Percentiles rank a stretch among this genome's conserved stretches.
phyloP scores from a whole-genome alignment of 352 stramenopile genomes.

The Phytophthora megakarya region DNA sequence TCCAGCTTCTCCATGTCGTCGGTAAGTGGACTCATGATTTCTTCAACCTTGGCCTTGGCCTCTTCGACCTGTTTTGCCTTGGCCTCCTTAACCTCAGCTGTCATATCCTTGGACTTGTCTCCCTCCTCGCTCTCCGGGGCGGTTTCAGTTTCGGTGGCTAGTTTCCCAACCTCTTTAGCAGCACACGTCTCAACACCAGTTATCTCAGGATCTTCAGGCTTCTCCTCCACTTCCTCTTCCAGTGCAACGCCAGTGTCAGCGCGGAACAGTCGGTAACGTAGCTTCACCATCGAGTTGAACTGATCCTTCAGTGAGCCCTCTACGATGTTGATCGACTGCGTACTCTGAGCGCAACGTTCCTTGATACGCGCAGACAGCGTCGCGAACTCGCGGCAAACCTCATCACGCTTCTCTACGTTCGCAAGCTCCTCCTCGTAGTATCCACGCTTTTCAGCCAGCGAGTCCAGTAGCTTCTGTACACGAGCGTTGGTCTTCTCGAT shows the following conservation, averaged over 20 bases:
- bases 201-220: constrained; percentile 42
- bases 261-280: constrained; percentile 74
- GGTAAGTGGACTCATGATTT: constrained; percentile 54
- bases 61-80: constrained; percentile 32
- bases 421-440: constrained; percentile 79
- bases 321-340: constrained; percentile 79
- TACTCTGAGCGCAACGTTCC: constrained; percentile 73
- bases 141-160: constrained; percentile 16
- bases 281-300: constrained; percentile 77
- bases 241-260: constrained; percentile 51
- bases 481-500: constrained; percentile 79
- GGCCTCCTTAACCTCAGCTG: constrained; percentile 16
- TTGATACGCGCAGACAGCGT: constrained; percentile 76
- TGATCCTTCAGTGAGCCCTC: constrained; percentile 80
- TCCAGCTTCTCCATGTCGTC: constrained; percentile 87
- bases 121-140: constrained; percentile 38
- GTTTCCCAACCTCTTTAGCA: constrained; percentile 17
- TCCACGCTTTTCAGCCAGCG: constrained; percentile 70
- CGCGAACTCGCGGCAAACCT: constrained; percentile 79
- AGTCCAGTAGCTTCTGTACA: constrained; percentile 70
- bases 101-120: constrained; percentile 29
- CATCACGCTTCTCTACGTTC: constrained; percentile 78
- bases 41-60: constrained; percentile 32
- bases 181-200: constrained; percentile 33
- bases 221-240: constrained; percentile 45